These are phyloP conservation scores for Lactarius trivialis DNA, from an alignment of 768 basidiomycete genomes.

Conservation along the genomic window DNA sequence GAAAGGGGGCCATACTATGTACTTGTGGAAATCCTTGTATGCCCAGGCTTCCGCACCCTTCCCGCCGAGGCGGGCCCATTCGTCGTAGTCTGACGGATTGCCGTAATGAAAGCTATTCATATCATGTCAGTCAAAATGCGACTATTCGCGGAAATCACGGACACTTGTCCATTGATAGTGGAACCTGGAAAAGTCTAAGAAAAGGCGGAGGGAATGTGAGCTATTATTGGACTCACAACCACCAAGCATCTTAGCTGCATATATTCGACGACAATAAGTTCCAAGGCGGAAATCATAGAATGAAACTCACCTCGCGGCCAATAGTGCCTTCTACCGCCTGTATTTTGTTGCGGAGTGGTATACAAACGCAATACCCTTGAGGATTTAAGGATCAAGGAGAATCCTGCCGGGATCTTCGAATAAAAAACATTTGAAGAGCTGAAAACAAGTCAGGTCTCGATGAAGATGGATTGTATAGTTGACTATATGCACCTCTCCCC, in stretches of 20 bases:
- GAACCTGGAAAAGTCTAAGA: slow-evolving; percentile 37
- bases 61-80: slow-evolving; percentile 47
- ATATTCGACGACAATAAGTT: not conserved
- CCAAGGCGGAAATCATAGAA: not conserved
- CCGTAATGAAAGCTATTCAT: slow-evolving; percentile 45
- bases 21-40: slow-evolving; percentile 50
- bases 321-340: slow-evolving; percentile 41
- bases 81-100: slow-evolving; percentile 61
- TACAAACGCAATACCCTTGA: slow-evolving; percentile 47
- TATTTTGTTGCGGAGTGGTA: slow-evolving; percentile 51
- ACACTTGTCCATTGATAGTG: slow-evolving; percentile 57
- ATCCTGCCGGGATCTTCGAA: slow-evolving; percentile 23
- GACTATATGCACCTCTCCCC: slow-evolving; percentile 45
- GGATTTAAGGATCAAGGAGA: slow-evolving; percentile 35
- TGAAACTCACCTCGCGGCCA: slow-evolving; percentile 58
- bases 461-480: not conserved
- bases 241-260: slow-evolving; percentile 57
- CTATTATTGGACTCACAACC: slow-evolving; percentile 48
- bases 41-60: slow-evolving; percentile 51
- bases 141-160: not conserved
- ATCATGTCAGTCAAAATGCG: not conserved
- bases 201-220: not conserved
- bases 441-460: not conserved
- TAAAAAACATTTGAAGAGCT: slow-evolving; percentile 9
- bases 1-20: slow-evolving; percentile 6